Base-by-base conservation (phyloP, 208 protist species). In the Porcisia deanei region DNA sequence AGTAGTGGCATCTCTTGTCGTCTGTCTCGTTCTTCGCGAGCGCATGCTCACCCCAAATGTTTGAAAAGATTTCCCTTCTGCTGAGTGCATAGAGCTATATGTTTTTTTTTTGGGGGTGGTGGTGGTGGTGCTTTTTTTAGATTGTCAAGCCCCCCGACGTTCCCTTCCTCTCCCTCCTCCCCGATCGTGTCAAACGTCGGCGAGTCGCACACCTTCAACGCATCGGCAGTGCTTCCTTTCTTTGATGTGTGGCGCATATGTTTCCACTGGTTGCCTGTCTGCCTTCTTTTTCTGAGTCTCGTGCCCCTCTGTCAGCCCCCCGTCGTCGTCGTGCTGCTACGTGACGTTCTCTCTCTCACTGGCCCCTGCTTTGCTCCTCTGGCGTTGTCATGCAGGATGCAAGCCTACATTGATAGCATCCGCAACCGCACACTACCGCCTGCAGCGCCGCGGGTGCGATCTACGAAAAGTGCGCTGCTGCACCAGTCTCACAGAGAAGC, bases 401-500 rank as follows among this genome's bases (percentile, higher is more conserved):
- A 77, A 54, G 71, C 77, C 9, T 82, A 82, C 72, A 82, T 82
- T 39, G 72, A 82, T 61, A 77, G 77, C 72, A 82, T 82, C 59
- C 77, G 77, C 59, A 82, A 39, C 34, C 77, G 77, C 10, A 39
- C 61, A 1, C 30, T 65, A 5, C 77, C 77, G 22, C 55, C 77
- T 7, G 73, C 71, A 1, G 70, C 71, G 41, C 43, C 66, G 1
- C 58, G 39, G 57, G 77, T 82, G 65, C 77, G 72, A 10, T 66
- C 71, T 0, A 82, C 77, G 4, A 49, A 49, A 41, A 82, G 66
- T 45, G 77, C 77, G 22, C 57, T 69, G 65, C 72, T 82, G 30
- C 72, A 77, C 10, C 77, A 74, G 34, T 54, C 66, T 3, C 72
- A 70, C 55, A 66, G 73, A 30, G 57, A 45, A 30, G 14, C 68